Percentiles rank a stretch among this genome's conserved stretches.
Evolutionary conservation across 2,329 filamentous ascomycete genomes (phyloP).

Genomic region (Aspergillus costaricaensis): DNA sequence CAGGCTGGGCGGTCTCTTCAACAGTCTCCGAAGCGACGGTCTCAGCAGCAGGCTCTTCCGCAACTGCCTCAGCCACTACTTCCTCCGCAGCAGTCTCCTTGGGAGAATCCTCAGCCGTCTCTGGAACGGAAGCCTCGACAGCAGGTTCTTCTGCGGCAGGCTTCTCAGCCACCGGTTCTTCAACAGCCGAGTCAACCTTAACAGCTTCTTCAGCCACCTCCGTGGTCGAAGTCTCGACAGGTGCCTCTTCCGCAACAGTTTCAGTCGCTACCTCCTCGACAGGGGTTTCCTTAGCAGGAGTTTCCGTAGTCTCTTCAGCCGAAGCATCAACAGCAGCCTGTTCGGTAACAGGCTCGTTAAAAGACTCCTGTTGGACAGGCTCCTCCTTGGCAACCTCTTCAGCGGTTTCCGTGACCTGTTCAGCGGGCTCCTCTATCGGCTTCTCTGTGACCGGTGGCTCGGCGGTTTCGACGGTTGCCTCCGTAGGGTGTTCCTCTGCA

Average conservation of each 20-base stretch:
- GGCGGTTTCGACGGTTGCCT: background rate
- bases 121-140: background rate
- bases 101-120: conserved; percentile 6
- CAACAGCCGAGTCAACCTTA: background rate
- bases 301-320: background rate
- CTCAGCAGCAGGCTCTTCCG: background rate
- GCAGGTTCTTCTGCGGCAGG: background rate
- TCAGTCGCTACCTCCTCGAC: background rate
- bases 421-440: conserved; percentile 7
- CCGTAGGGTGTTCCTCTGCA: background rate
- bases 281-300: background rate
- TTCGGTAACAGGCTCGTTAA: conserved; percentile 9
- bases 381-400: conserved; percentile 19
- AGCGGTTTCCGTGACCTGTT: background rate
- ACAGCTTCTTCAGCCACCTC: conserved; percentile 1
- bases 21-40: background rate
- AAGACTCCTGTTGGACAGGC: conserved; percentile 5
- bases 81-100: background rate
- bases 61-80: background rate
- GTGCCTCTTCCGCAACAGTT: background rate
- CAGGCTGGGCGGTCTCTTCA: conserved; percentile 8
- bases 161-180: background rate
- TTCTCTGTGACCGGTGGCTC: conserved; percentile 7
- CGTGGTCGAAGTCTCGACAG: background rate
- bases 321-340: conserved; percentile 2